Evolutionary conservation across 768 basidiomycete genomes (phyloP), one percentile per base, ranked within the genome.

Genomic region (Amanita fuliginea): DNA sequence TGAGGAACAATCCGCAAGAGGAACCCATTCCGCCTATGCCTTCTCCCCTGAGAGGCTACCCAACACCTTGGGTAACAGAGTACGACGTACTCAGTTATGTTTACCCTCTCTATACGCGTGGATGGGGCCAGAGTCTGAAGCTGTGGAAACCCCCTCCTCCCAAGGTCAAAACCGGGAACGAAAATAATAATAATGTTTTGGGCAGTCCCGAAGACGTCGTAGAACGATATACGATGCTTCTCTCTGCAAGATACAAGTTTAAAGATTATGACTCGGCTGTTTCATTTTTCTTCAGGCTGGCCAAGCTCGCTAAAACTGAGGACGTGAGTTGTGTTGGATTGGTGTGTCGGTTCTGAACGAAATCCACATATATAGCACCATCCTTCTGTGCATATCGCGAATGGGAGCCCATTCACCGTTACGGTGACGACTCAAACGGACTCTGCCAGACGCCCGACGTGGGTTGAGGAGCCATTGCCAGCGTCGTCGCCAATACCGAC

Each of bases 21-120:
- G 48, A 49, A 24, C 48, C 48, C 22, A 34, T 42, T 1, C 48
- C 48, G 4, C 48, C 48, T 6, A 9, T 49, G 19, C 48, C 48
- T 21, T n/a, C 40, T 1, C 40, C 48, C 11, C 9, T 49, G 5
- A 34, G 10, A 11, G 48, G 48, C 6, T 49, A 42, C 30, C 50
- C 50, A 24, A 51, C 50, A 1, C 50, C 50, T 24, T 51, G 50
- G 50, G 24, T 51, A 13, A 51, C 51, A 22, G 43, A 51, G 26
- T 28, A 46, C 19, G 51, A 51, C 5, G 43, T 45, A 7, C 19
- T 45, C n/a, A 30, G 19, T 19, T 51, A 46, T 14, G 39, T 51
- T 8, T 45, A 42, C 16, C 51, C 51, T 4, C 39, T 51, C 7
- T 46, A 45, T 35, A 45, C 42, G n/a, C 37, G 42, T 10, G 51